Evolutionary conservation across 257 asterid genomes (phyloP), one percentile per base, ranked within the genome.

Genomic region (Rhazya stricta): DNA sequence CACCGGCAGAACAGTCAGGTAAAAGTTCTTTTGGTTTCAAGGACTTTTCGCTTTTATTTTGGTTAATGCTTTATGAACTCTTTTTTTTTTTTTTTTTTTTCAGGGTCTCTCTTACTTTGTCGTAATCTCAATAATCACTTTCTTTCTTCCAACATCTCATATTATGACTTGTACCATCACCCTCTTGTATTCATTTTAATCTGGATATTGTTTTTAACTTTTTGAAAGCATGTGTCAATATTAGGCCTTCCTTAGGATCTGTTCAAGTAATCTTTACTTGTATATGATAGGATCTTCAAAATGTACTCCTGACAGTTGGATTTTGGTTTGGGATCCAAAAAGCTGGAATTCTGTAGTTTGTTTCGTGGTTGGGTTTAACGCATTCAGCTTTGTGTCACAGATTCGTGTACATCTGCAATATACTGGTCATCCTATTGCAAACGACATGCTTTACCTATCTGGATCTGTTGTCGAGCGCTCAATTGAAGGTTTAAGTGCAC

Each of bases 1-100:
- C 69, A 91, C 97, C 34, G 99, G 99, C 58, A 89, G 99, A 86
- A 91, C 99, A 39, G 92, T 86, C 99, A 92, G 97, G 99, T 90
- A 76, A 79, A 72, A 60, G 36, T 48, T 57, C 10, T 51, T 63
- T 16, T 75, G 34, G 51, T n/a, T 23, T 37, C 23, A 41, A 13
- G 50, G 61, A 48, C 21, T 11, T 42, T 29, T 18, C n/a, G 8
- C 7, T 36, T 60, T 37, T 36, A 25, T 46, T 43, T 39, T 34
- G 42, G 42, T 76, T 56, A 9, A 19, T 29, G 53, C 23, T 27
- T 53, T 21, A 65, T 73, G 1, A 54, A 71, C 69, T 67, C 39
- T 12, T 70, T 71, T 1, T 41, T 58, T 36, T 34, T 50, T 50
- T 15, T 32, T 12, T 70, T 71, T 68, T 60, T 45, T 58, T 51